Conservation (phyloP, 805 yeast genomes). For the Candida xyloterini region DNA sequence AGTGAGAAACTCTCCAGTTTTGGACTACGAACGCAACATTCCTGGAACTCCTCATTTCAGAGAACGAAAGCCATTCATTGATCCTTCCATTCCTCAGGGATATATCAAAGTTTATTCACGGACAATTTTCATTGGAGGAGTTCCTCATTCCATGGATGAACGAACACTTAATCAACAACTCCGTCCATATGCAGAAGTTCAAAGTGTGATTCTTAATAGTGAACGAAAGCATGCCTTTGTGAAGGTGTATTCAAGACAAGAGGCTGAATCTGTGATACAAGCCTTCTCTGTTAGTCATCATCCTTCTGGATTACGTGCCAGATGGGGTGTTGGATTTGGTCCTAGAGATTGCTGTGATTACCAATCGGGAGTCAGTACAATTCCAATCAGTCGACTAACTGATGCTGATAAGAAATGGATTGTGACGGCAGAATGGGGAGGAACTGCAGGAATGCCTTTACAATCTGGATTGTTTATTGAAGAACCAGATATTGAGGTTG, state of each 20-base stretch:
- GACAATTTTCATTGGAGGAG: slow-evolving; percentile 92
- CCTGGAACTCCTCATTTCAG: slow-evolving; percentile 76
- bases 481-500: slow-evolving; percentile 97
- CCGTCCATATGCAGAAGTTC: slow-evolving; percentile 88
- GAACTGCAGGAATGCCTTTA: slow-evolving; percentile 85
- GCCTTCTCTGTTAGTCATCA: slow-evolving; percentile 59
- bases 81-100: slow-evolving; percentile 70
- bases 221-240: slow-evolving; percentile 96
- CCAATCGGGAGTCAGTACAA: slow-evolving; percentile 82
- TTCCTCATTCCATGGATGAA: slow-evolving; percentile 80
- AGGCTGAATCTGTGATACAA: slow-evolving; percentile 80
- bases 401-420: slow-evolving; percentile 95
- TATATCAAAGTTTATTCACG: slow-evolving; percentile 81
- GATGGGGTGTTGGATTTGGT: slow-evolving; percentile 99
- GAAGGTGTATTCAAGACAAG: slow-evolving; percentile 85
- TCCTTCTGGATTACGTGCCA: slow-evolving; percentile 69
- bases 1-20: slow-evolving; percentile 33
- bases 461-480: slow-evolving; percentile 80
- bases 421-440: slow-evolving; percentile 91
- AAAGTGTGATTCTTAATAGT: slow-evolving; percentile 79
- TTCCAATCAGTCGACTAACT: slow-evolving; percentile 83
- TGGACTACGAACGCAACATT: slow-evolving; percentile 58
- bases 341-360: slow-evolving; percentile 98
- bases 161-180: slow-evolving; percentile 63
- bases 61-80: slow-evolving; percentile 69